Evolutionary conservation across 768 basidiomycete species (phyloP), one percentile per base, ranked within the genome.

Genomic region (Tricholoma terreum): DNA sequence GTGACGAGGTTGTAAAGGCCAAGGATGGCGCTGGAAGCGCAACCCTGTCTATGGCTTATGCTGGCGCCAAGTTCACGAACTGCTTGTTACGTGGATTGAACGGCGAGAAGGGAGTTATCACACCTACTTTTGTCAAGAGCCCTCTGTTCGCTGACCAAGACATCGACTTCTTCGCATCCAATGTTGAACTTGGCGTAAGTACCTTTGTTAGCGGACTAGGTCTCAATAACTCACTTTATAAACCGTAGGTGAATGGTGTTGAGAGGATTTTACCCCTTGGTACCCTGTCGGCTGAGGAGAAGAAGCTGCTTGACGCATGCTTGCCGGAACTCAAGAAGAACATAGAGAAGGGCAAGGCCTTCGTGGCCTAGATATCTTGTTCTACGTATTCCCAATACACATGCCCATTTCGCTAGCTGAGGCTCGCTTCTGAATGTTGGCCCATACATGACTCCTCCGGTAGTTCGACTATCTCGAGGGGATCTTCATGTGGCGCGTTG

Each of bases 1-100:
- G 96, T 75, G 96, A 99, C 67, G 95, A 98, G 76, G 95, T 98
- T 61, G 96, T 98, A 69, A 88, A 97, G 81, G 95, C 95, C 51
- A 98, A 98, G 82, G 94, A 95, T 62, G 89, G 89, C 66, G 89
- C 91, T 56, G 96, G 96, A 59, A 92, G 90, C 54, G 94, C 95
- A 6, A 96, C 94, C 22, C 86, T 96, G 57, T 93, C 91, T 33
- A 97, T 97, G 94, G 94, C 93, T 1, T 92, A 88, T 66, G 91
- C 96, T 46, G 96, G 95, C 66, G 92, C 92, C 68, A 89, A 90
- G 75, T 98, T 98, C 75, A 83, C 93, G 57, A 78, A 81, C 69
- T 81, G 88, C 50, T 78, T 98, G 64, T 83, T 98, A 67, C 82
- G 86, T 43, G 96, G 94, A 27, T 69, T 93, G 70, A 89, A 85